Evolutionary conservation across 805 yeast species (phyloP), one percentile per base, ranked within the genome.

Genomic region (Yamadazyma takamatsuzukensis): DNA sequence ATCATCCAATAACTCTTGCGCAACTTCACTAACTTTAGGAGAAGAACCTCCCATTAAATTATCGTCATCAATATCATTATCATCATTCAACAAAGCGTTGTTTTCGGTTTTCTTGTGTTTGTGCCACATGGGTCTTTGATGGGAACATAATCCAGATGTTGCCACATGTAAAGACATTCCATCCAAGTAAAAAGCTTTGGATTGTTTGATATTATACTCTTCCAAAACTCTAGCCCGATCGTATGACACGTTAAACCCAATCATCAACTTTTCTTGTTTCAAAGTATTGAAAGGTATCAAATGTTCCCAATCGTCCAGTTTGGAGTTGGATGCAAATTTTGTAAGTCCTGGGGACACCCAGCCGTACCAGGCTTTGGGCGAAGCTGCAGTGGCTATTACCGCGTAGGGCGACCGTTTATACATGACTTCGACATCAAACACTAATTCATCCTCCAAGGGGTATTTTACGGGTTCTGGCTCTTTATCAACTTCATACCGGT

Each of bases 141-240:
- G 78, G 2, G 97, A 85, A 54, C 96, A 86, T 74, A 93, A 81
- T 0, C 99, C 99, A 31, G 82, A 77, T 0, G 80, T 76, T 1
- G 97, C 94, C 21, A 89, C 77, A 57, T 93, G 99, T 13, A 93
- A 61, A 1, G 97, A 82, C 88, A 90, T 84, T 1, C 95, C 89
- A 56, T 93, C 99, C 37, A 94, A 44, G 49, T 66, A 93, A 56
- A 87, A 88, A 2, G 85, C 83, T 44, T 80, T 77, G 1, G 95
- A 68, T 27, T 68, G 74, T 19, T 64, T 56, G 21, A 89, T 52
- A 46, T 72, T 69, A 59, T 93, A 93, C 53, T 93, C 98, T 34
- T 93, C 97, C 18, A 64, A 44, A 1, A 90, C 76, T 21, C 95
- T 70, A 1, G 96, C 90, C 27, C 99, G 70, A 56, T 93, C 99